Evolutionary conservation across 2,329 filamentous ascomycete species (phyloP), one percentile per base, ranked within the genome.

Genomic region (Setomelanomma holmii): DNA sequence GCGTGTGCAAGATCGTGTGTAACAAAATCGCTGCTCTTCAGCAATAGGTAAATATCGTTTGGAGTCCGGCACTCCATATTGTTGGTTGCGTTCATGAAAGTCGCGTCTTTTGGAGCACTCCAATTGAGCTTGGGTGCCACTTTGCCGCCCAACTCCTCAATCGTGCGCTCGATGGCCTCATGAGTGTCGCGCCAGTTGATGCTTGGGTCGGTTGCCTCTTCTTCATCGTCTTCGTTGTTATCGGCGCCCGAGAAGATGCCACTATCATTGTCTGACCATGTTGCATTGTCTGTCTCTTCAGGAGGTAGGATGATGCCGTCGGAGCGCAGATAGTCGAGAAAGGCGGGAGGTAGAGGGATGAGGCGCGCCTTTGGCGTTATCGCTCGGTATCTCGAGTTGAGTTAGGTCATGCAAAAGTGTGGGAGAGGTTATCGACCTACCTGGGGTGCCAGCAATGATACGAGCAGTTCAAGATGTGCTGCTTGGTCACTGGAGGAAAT

Each of bases 121-220:
- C 95, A 99, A 78, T 98, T 98, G 40, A 99, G 80, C 76, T 99
- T 99, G 0, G 95, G 95, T 1, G 89, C 88, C 7, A 96, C 93
- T 54, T 88, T 86, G 53, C 93, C 93, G 14, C 91, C 93, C 1
- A 98, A 83, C 64, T 93, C 89, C 11, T 81, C 76, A 56, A 99
- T 97, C 36, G 85, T 89, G 20, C 85, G 80, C 71, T 88, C 89
- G 73, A 99, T 91, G 50, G 84, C 76, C 39, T 86, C 80, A 74
- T 99, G 95, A 2, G 93, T 84, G 30, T 90, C 88, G 7, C 86
- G 73, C 85, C 85, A 88, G 41, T 79, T 74, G 23, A 71, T 69
- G 1, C 84, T 85, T 76, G 76, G 91, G 86, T 86, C 86, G 12
- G 22, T 79, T 77, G 44, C 85, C 81, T 51, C 84, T 5, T 83